A percentile compares a stretch with the other conserved stretches of the same genome.
Evolutionary conservation across 257 asterid genomes (phyloP).

Genomic region (Przewalskia tangutica): DNA sequence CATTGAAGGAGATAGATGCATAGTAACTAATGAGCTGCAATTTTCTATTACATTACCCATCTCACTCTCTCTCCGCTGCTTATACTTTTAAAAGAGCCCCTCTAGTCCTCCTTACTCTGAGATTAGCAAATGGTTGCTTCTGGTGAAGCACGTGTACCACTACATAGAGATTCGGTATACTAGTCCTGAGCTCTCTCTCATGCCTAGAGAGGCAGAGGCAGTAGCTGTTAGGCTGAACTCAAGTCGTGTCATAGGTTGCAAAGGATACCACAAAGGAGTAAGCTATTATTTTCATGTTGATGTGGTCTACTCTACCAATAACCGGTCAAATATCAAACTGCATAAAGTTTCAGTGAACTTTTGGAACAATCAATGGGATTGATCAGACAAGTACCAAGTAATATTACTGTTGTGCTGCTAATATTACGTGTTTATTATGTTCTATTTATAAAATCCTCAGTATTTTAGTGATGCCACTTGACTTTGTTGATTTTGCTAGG

Average conservation of each 20-base stretch:
- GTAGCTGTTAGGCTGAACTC: not conserved
- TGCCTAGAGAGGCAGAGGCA: not conserved
- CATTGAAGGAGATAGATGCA: not conserved
- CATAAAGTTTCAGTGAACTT: not conserved
- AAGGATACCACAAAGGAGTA: not conserved
- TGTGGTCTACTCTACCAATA: not conserved
- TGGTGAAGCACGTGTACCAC: not conserved
- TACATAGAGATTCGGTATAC: not conserved
- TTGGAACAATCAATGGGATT: not conserved
- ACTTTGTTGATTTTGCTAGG: not conserved
- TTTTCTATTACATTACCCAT: not conserved
- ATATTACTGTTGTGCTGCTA: not conserved
- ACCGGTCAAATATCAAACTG: not conserved
- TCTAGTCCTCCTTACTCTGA: not conserved
- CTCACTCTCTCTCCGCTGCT: not conserved
- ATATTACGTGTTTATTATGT: not conserved
- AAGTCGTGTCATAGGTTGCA: not conserved
- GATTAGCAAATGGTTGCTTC: not conserved
- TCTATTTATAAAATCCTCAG: not conserved
- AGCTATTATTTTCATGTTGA: not conserved
- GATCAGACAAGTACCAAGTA: not conserved
- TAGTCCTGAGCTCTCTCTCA: not conserved
- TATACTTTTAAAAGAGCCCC: not conserved
- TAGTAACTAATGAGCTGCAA: not conserved
- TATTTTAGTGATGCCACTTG: not conserved